Evolutionary conservation across 169 alveolate genomes (phyloP).

Genomic region (Plasmodium reichenowi): DNA sequence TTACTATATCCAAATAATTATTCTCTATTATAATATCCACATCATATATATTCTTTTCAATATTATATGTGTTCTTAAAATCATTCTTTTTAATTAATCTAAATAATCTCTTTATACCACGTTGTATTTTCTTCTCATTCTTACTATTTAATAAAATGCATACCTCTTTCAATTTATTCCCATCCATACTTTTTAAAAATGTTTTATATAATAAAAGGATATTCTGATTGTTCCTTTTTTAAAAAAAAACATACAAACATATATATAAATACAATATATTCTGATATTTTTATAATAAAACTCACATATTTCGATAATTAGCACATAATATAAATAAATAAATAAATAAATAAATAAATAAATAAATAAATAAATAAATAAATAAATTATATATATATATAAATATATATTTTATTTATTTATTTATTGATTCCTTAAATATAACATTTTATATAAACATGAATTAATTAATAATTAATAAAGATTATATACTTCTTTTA

Average conservation of each 20-base stretch:
- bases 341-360: not conserved
- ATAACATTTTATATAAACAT: too few relatives aligned
- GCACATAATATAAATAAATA: not conserved
- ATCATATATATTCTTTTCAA: slow-evolving; percentile 20
- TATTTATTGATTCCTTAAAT: too few relatives aligned
- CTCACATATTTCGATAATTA: not conserved
- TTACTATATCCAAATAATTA: slow-evolving; percentile 32
- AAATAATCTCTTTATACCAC: slow-evolving; percentile 32
- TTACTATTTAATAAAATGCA: slow-evolving; percentile 34
- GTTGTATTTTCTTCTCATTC: slow-evolving; percentile 17
- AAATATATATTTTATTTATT: too few relatives aligned
- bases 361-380: too few relatives aligned
- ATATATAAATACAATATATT: slow-evolving; percentile 10
- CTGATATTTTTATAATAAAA: not conserved
- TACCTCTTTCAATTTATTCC: slow-evolving; percentile 19
- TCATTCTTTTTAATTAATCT: slow-evolving; percentile 18
- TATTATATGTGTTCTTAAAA: not conserved
- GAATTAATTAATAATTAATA: too few relatives aligned
- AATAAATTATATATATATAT: too few relatives aligned
- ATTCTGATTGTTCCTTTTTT: not conserved
- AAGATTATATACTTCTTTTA: too few relatives aligned
- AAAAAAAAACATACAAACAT: not conserved
- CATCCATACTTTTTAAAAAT: slow-evolving; percentile 6
- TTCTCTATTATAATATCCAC: slow-evolving; percentile 37
- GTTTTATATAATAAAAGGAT: not conserved